Base-by-base conservation (phyloP, 129 eudicot species). In the Saussurea involucrata region DNA sequence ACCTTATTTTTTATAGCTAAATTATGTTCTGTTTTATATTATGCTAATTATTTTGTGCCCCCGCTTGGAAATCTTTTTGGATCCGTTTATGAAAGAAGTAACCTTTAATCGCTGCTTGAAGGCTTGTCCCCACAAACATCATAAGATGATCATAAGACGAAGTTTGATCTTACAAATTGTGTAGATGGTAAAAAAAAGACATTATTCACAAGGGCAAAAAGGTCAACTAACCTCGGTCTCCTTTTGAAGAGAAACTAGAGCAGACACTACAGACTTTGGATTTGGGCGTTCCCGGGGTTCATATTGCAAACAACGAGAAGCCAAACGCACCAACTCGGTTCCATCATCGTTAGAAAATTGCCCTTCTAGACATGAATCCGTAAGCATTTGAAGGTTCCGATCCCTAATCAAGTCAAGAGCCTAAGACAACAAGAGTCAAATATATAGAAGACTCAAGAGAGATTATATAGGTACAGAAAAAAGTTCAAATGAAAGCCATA, bases 301-400 rank as follows among this genome's bases (percentile, higher is more conserved):
- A 58, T 89, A 89, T 22, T 86, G 90, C 85, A 89, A 84, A 84
- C 93, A 89, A 7, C 93, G 87, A 20, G 93, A 81, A 73, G 93
- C 93, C 71, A 89, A 74, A 60, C 90, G 93, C 76, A 89, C 82
- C 70, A 89, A 76, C 69, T 89, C 90, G 22, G 93, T 89, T 70
- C 90, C 88, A 65, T 86, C 93, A 71, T 89, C 88, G 74, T 74
- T 84, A 63, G 90, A 81, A 58, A 89, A 89, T 64, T 89, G 80
- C 37, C 93, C 93, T 76, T 89, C 93, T 76, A 89, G 74, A 68
- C 86, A 86, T n/a, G 93, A 89, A 79, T 89, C 93, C n/a, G 93
- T 89, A 55, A 89, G 88, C 90, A 86, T 89, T 66, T 89, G 86
- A 79, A 89, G 88, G 66, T 84, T 89, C 69, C 93, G 72, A n/a